These are phyloP conservation scores for Apiospora rasikravindrae DNA, from an alignment of 2,329 filamentous ascomycete genomes.

Conservation along the genomic window DNA sequence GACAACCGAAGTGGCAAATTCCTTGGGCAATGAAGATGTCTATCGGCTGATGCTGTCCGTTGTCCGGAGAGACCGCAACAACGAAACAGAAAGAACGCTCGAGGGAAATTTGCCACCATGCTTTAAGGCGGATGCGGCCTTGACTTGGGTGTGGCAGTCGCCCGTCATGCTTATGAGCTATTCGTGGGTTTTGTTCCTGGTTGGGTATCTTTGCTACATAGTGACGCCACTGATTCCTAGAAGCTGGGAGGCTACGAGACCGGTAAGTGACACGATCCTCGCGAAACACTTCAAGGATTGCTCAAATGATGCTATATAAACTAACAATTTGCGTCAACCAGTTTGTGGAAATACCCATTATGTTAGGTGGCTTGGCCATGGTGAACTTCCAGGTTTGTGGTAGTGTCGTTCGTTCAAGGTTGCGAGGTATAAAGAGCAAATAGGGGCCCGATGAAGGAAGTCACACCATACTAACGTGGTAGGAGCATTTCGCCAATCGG, in stretches of 20 bases:
- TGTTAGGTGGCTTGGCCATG: background rate
- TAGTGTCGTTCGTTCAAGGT: background rate
- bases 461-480: no score
- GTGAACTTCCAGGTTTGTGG: background rate
- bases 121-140: background rate
- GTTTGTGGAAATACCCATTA: background rate
- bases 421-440: background rate
- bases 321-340: background rate
- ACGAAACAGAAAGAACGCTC: background rate
- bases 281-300: background rate
- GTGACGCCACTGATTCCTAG: background rate
- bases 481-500: no score
- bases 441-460: background rate
- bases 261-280: background rate
- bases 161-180: conserved; percentile 4
- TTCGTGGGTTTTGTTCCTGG: background rate
- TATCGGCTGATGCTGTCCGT: background rate
- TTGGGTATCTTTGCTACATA: background rate
- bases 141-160: background rate
- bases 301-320: background rate
- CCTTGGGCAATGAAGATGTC: background rate
- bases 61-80: background rate
- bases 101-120: background rate
- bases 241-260: background rate
- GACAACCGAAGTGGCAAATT: background rate